Evolutionary conservation across 1,284 basidiomycete species (phyloP).

Genomic region (Cutaneotrichosporon dermatis): DNA sequence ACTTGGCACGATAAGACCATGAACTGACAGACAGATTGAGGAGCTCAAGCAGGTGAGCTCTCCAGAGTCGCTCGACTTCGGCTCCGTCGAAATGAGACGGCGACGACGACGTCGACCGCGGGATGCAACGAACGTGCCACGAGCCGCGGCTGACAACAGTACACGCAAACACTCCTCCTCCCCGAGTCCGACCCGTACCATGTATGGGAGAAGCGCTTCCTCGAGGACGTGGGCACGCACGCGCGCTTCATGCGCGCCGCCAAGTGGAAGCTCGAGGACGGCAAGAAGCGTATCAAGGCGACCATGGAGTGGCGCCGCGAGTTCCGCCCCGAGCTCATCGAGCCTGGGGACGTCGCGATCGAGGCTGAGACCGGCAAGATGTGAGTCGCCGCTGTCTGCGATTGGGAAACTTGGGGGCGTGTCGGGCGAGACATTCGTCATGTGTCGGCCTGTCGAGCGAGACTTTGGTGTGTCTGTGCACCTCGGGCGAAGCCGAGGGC

Average conservation of each 20-base stretch:
- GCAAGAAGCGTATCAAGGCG: conserved; percentile 66
- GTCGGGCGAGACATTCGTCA: no score
- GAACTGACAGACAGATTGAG: conserved; percentile 49
- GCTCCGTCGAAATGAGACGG: no score
- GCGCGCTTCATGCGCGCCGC: conserved; percentile 77
- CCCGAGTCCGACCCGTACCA: conserved; percentile 65
- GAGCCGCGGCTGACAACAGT: conserved; percentile 53
- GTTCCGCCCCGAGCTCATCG: conserved; percentile 73
- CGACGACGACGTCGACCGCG: no score
- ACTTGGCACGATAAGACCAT: background rate
- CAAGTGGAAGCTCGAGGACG: conserved; percentile 74
- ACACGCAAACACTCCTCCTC: conserved; percentile 59
- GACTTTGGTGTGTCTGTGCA: no score
- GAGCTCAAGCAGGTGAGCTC: conserved; percentile 61
- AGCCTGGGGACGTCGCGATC: conserved; percentile 65
- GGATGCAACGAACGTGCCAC: no score
- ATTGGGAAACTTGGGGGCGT: no score
- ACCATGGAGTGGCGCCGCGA: conserved; percentile 77
- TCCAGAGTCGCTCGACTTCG: no score
- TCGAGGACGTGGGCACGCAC: conserved; percentile 66
- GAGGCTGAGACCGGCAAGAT: conserved; percentile 82
- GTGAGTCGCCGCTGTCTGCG: conserved; percentile 51
- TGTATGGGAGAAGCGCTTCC: conserved; percentile 70
- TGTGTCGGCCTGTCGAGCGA: no score
- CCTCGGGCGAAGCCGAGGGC: no score